Evolutionary conservation across 164 flowering plant species (phyloP).

Genomic region (Cinnamomum chago): DNA sequence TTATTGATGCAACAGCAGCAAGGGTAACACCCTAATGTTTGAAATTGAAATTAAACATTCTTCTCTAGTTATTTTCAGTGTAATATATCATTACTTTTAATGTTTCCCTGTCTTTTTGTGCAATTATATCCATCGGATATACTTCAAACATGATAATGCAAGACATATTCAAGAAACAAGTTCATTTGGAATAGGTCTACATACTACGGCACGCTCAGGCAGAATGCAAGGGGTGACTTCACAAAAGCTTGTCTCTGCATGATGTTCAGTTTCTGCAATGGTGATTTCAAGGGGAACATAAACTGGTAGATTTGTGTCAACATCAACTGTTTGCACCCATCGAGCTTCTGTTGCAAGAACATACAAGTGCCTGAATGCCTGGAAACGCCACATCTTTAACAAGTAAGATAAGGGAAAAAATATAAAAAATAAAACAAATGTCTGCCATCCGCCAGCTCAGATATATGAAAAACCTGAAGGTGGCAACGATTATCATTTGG

Average conservation of each 20-base stretch:
- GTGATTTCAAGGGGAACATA: slow-evolving; percentile 88
- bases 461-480: slow-evolving; percentile 61
- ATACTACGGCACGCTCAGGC: slow-evolving; percentile 86
- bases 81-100: too few species aligned
- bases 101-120: too few species aligned
- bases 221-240: slow-evolving; percentile 93
- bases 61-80: background rate
- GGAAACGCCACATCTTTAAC: slow-evolving; percentile 13
- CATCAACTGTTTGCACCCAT: slow-evolving; percentile 93
- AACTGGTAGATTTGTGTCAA: slow-evolving; percentile 91
- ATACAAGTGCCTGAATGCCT: slow-evolving; percentile 95
- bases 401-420: background rate
- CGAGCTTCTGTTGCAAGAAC: slow-evolving; percentile 95
- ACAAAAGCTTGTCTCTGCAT: slow-evolving; percentile 87
- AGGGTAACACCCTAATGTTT: too few species aligned
- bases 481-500: slow-evolving; percentile 99
- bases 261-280: slow-evolving; percentile 64
- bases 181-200: slow-evolving; percentile 13
- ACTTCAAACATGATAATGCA: background rate
- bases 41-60: too few species aligned
- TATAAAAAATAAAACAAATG: background rate
- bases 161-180: background rate
- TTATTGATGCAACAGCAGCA: too few species aligned
- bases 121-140: too few species aligned
- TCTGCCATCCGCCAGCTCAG: background rate